Base-by-base conservation (phyloP, 2,329 filamentous ascomycete species). In the Aspergillus viridinutans region DNA sequence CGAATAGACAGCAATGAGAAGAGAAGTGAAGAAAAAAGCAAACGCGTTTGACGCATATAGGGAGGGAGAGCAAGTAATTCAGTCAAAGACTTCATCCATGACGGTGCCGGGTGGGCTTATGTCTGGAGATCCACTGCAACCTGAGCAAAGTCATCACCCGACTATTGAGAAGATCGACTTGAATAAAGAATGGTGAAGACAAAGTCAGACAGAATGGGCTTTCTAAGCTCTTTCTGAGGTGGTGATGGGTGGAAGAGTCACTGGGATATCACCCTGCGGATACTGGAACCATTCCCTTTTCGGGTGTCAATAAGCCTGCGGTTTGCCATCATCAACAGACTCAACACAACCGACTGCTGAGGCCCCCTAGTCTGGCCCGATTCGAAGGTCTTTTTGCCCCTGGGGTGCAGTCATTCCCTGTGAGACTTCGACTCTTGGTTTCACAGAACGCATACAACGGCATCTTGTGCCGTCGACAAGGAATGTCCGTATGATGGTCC, bases 291-390 rank as follows among this genome's bases (percentile, higher is more conserved):
- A 57, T 55, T 55, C 61, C 62, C 56, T 43, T 60, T 65, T 64
- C 50, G 60, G 60, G 63, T 50, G 20, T 69, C 63, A 68, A 69
- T 67, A 69, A 65, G 60, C 48, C 54, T 58, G 58, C 43, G n/a
- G 43, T 47, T 47, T 20, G 32, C 32, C 14, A 38, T 38, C 32
- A 38, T 38, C 32, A 32, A 32, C 29, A 17, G 14, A 38, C 32
- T 38, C 43, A 47, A 26, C 21, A 26, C 43, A 26, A 8, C 21
- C 21, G 21, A 45, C 42, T 9, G 20, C 32, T 14, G 12, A 25
- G 5, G 14, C 3, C 3, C 21, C 21, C 21, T 21, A 14, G 21
- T 47, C 43, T 47, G 43, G 23, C 21, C 23, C 23, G 21, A 17
- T 23, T 26, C 23, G 5, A 17, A 47, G 43, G 23, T 14, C 21